phyloP scores from a whole-genome alignment of 2,329 filamentous ascomycete species.

The Ophiosphaerella korrae region DNA sequence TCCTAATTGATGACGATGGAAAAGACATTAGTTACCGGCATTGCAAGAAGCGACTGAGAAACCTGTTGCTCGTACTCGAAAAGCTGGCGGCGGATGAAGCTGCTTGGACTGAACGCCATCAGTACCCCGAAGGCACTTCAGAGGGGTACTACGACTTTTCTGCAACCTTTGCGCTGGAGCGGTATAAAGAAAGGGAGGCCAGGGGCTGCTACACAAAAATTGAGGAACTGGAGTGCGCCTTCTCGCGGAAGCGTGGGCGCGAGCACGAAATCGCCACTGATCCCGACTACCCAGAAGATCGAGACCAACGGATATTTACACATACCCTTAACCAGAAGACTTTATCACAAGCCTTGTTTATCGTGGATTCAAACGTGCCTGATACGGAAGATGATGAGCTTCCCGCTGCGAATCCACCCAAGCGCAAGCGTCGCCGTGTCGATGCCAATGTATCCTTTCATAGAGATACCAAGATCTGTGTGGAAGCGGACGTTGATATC shows the following conservation, averaged over 20 bases:
- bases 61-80: background rate
- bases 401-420: background rate
- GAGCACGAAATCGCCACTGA: background rate
- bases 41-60: background rate
- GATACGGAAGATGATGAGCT: background rate
- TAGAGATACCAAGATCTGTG: conserved; percentile 2
- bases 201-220: background rate
- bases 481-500: conserved; percentile 11
- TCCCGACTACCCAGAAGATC: background rate
- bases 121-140: background rate
- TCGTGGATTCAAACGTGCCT: background rate
- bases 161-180: background rate
- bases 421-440: conserved; percentile 7
- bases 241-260: background rate
- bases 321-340: background rate
- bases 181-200: background rate
- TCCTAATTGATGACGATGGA: background rate
- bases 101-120: too few species aligned
- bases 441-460: conserved; percentile 4
- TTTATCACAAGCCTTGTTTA: background rate
- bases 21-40: background rate
- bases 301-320: background rate
- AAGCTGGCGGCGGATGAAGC: background rate
- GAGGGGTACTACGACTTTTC: background rate
- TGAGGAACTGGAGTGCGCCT: background rate